Evolutionary conservation across 108 stramenopile genomes (phyloP).

Genomic region (Mediolabrus comicus): DNA sequence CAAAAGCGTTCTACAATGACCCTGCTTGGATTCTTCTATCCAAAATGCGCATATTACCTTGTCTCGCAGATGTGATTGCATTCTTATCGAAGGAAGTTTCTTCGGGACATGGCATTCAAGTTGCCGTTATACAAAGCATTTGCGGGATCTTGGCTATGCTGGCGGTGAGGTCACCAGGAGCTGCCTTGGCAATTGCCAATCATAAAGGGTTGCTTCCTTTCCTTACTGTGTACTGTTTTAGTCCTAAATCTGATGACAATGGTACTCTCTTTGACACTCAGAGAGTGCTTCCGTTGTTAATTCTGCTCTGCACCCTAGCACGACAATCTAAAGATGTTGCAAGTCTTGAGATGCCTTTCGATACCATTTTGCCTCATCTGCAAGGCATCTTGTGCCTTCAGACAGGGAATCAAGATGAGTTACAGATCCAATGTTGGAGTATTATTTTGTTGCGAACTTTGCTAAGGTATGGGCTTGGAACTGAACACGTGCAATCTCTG

Average conservation of each 20-base stretch:
- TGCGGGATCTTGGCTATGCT: slow-evolving; percentile 79
- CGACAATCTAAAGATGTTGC: slow-evolving; percentile 83
- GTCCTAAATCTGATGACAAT: slow-evolving; percentile 16
- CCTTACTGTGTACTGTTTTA: slow-evolving; percentile 29
- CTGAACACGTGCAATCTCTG: slow-evolving; percentile 48
- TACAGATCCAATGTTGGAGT: slow-evolving; percentile 53
- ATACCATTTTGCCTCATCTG: slow-evolving; percentile 23
- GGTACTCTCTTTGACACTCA: slow-evolving; percentile 9
- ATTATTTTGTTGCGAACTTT: slow-evolving; percentile 69
- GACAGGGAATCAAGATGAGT: slow-evolving; percentile 28
- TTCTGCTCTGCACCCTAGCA: slow-evolving; percentile 59
- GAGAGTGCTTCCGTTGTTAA: slow-evolving; percentile 48
- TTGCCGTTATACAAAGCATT: slow-evolving; percentile 47
- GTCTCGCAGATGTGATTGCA: slow-evolving; percentile 54
- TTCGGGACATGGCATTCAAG: slow-evolving; percentile 19
- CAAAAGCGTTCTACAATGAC: slow-evolving; percentile 73
- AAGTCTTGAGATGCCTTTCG: slow-evolving; percentile 34
- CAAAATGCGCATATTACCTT: slow-evolving; percentile 83
- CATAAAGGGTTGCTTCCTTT: slow-evolving; percentile 60
- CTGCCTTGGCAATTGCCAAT: slow-evolving; percentile 75
- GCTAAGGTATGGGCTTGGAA: slow-evolving; percentile 73
- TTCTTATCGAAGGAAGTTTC: slow-evolving; percentile 35
- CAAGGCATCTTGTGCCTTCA: slow-evolving; percentile 40
- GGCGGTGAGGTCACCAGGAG: slow-evolving; percentile 78
- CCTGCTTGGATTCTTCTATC: slow-evolving; percentile 87